phyloP scores from a whole-genome alignment of 495 filamentous ascomycete genomes.

The Neurospora tetraspora region DNA sequence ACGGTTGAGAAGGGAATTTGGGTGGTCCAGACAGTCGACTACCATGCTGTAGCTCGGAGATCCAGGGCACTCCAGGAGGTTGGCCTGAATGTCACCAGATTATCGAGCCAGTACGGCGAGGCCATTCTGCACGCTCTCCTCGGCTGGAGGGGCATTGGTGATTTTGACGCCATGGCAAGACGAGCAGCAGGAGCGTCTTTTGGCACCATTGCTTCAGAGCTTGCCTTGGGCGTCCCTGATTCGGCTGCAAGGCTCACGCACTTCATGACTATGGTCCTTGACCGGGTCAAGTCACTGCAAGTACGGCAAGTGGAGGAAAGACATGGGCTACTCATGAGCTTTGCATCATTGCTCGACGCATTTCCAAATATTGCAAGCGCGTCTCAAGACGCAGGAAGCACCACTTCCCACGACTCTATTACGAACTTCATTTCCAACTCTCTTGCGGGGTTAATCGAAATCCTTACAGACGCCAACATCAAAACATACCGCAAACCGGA shows the following conservation, averaged over 20 bases:
- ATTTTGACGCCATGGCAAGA: constrained; percentile 61
- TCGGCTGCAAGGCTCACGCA: constrained; percentile 18
- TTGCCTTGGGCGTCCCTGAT: constrained; percentile 11
- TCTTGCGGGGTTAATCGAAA: constrained; percentile 11
- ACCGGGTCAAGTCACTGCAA: constrained; percentile 38
- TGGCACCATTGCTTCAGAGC: constrained; percentile 44
- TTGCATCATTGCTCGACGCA: constrained; percentile 38
- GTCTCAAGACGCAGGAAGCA: not conserved
- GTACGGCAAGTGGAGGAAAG: constrained; percentile 53
- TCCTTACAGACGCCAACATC: constrained; percentile 25
- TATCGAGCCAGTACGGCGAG: constrained; percentile 59
- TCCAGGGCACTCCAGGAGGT: constrained; percentile 72
- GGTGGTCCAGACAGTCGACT: constrained; percentile 83
- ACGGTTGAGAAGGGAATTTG: constrained; percentile 69
- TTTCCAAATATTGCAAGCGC: constrained; percentile 14
- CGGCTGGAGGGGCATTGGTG: constrained; percentile 80
- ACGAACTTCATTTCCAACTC: not conserved
- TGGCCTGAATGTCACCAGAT: constrained; percentile 50
- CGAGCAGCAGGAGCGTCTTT: constrained; percentile 61
- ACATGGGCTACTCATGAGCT: constrained; percentile 56
- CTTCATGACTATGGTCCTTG: constrained; percentile 27
- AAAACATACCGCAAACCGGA: constrained; percentile 52
- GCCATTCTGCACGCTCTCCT: constrained; percentile 60
- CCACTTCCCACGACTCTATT: not conserved
- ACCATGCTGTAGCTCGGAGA: constrained; percentile 82